A percentile compares a stretch with the other conserved stretches of the same genome.
phyloP scores from a whole-genome alignment of 1,139 yeast species.

The Candida glucosophila region DNA sequence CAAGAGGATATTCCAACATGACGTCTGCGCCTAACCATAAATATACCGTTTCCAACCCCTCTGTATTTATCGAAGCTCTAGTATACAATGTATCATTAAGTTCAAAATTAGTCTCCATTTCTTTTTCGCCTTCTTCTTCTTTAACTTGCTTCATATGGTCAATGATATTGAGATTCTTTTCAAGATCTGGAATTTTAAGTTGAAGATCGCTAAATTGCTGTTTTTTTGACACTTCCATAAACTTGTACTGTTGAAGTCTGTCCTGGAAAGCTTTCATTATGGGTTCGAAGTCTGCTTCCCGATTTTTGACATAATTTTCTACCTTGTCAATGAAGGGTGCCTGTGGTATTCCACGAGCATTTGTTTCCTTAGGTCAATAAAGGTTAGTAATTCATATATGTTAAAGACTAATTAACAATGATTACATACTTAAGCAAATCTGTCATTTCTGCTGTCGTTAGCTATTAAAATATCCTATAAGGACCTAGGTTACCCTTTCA shows the following conservation, averaged over 20 bases:
- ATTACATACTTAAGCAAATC: slow-evolving; percentile 11
- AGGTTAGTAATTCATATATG: slow-evolving; percentile 11
- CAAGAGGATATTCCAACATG: slow-evolving; percentile 89
- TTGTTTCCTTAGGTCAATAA: slow-evolving; percentile 45
- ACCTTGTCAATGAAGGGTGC: slow-evolving; percentile 92
- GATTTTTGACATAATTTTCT: slow-evolving; percentile 58
- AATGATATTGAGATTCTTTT: slow-evolving; percentile 72
- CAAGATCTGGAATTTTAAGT: slow-evolving; percentile 81
- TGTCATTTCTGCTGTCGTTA: slow-evolving; percentile 2
- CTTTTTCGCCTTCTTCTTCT: slow-evolving; percentile 22
- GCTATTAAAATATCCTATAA: slow-evolving; percentile 1
- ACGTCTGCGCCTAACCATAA: slow-evolving; percentile 98
- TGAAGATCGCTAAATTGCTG: slow-evolving; percentile 61
- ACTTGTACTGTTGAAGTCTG: slow-evolving; percentile 71
- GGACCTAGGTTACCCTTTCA: too few species aligned
- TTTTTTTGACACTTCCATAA: slow-evolving; percentile 76
- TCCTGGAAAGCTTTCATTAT: slow-evolving; percentile 70
- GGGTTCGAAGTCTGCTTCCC: slow-evolving; percentile 60
- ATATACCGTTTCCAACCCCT: slow-evolving; percentile 45
- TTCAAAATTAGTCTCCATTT: slow-evolving; percentile 70
- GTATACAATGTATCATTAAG: slow-evolving; percentile 88
- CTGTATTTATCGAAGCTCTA: slow-evolving; percentile 58
- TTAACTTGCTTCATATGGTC: slow-evolving; percentile 41
- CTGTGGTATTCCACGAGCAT: slow-evolving; percentile 92
- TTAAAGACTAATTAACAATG: slow-evolving; percentile 1